A percentile compares a stretch with the other conserved stretches of the same genome.
These are phyloP conservation scores for Pulveroboletus sp. DNA, from an alignment of 768 basidiomycete genomes.

Conservation along the genomic window DNA sequence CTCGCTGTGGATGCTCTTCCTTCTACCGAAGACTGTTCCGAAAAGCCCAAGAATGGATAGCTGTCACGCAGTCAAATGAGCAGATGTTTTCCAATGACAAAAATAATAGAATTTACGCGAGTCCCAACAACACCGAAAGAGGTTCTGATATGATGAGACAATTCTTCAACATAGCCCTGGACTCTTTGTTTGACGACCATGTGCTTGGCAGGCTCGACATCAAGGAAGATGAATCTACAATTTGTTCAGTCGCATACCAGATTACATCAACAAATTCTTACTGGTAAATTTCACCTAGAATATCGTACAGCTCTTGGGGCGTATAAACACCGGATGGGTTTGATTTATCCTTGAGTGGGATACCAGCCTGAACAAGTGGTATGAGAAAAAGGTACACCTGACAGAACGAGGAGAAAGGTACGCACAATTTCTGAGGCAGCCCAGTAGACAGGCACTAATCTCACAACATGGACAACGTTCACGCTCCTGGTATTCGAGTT, in stretches of 20 bases:
- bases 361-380: slow-evolving; percentile 53
- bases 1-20: slow-evolving; percentile 41
- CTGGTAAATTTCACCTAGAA: slow-evolving; percentile 71
- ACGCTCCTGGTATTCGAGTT: slow-evolving; percentile 52
- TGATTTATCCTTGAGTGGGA: slow-evolving; percentile 60
- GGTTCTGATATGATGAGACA: slow-evolving; percentile 56
- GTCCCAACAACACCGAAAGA: slow-evolving; percentile 42
- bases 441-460: slow-evolving; percentile 66
- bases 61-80: slow-evolving; percentile 12
- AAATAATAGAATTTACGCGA: slow-evolving; percentile 35
- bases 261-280: slow-evolving; percentile 24
- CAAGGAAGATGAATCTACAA: slow-evolving; percentile 71
- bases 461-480: slow-evolving; percentile 72
- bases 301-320: slow-evolving; percentile 56
- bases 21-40: slow-evolving; percentile 47
- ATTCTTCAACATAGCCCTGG: slow-evolving; percentile 48
- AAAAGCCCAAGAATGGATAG: slow-evolving; percentile 40
- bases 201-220: slow-evolving; percentile 57
- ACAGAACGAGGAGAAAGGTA: slow-evolving; percentile 1
- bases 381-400: neutral
- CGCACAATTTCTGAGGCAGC: slow-evolving; percentile 65
- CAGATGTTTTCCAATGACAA: neutral
- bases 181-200: slow-evolving; percentile 54
- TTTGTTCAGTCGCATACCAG: neutral
- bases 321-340: slow-evolving; percentile 59